Percentiles rank a stretch among this genome's conserved stretches.
These are phyloP conservation scores for Pleurotus pulmonarius DNA, from an alignment of 768 basidiomycete genomes.

Conservation along the genomic window DNA sequence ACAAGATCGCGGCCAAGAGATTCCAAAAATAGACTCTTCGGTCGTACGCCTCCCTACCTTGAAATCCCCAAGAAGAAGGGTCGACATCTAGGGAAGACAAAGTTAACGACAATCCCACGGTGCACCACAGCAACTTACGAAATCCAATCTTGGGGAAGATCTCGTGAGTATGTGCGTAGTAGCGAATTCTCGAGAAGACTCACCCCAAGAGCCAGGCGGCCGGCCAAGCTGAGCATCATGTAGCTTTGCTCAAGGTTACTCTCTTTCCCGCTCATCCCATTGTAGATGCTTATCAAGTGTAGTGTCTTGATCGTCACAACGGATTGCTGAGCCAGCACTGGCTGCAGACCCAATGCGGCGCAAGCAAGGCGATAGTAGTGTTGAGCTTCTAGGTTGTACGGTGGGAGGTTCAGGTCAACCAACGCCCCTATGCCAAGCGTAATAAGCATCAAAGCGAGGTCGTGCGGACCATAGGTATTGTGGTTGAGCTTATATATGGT, in stretches of 20 bases:
- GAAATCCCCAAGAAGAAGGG: constrained; percentile 47
- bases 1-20: constrained; percentile 41
- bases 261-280: constrained; percentile 51
- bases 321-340: constrained; percentile 39
- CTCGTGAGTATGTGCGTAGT: constrained; percentile 3
- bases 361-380: constrained; percentile 47
- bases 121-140: constrained; percentile 26
- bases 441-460: constrained; percentile 43
- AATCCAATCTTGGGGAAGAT: constrained; percentile 30
- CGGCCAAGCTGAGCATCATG: constrained; percentile 41
- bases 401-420: constrained; percentile 40
- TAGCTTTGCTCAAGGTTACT: constrained; percentile 45
- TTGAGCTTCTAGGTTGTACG: constrained; percentile 48
- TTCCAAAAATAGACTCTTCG: constrained; percentile 56
- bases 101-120: not conserved
- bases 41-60: constrained; percentile 47
- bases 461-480: constrained; percentile 42
- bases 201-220: constrained; percentile 46
- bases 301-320: constrained; percentile 44
- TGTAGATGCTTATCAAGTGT: constrained; percentile 52
- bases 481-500: constrained; percentile 36
- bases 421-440: constrained; percentile 46
- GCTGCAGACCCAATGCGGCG: constrained; percentile 42
- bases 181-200: constrained; percentile 8
- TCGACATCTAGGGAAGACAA: constrained; percentile 36